A percentile compares a stretch with the other conserved stretches of the same genome.
These are phyloP conservation scores for Malassezia psittaci DNA, from an alignment of 1,284 basidiomycete genomes.

Conservation along the genomic window DNA sequence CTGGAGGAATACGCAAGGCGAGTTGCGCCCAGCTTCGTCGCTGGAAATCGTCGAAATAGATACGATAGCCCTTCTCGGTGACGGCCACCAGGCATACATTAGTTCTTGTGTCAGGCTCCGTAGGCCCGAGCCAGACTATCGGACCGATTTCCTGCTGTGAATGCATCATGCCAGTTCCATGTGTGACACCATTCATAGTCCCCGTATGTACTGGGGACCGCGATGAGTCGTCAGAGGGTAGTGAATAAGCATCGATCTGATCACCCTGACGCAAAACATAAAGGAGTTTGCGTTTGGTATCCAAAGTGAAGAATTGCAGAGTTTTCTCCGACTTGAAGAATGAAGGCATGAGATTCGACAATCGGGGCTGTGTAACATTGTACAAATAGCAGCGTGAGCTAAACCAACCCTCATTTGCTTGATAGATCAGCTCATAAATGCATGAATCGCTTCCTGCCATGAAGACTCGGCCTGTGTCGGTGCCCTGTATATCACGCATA, in stretches of 20 bases:
- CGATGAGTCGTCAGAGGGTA: conserved; percentile 31
- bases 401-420: conserved; percentile 85
- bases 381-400: conserved; percentile 64
- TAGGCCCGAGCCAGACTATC: conserved; percentile 37
- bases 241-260: conserved; percentile 38
- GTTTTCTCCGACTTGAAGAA: conserved; percentile 55
- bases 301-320: conserved; percentile 32
- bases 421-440: conserved; percentile 86
- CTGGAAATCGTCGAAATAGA: conserved; percentile 42
- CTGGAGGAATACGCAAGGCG: conserved; percentile 16
- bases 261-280: conserved; percentile 38
- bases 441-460: conserved; percentile 76
- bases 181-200: conserved; percentile 35
- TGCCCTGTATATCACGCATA: conserved; percentile 73
- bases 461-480: conserved; percentile 75
- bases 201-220: conserved; percentile 32
- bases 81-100: conserved; percentile 37
- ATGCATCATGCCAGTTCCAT: conserved; percentile 36
- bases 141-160: conserved; percentile 30
- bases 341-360: conserved; percentile 44
- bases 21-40: conserved; percentile 23
- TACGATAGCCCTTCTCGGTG: conserved; percentile 40
- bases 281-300: conserved; percentile 31
- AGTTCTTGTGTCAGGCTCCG: conserved; percentile 24
- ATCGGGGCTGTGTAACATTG: conserved; percentile 55